Evolutionary conservation across 305 asterid species (phyloP).

Genomic region (Solanum aculeatissimum): DNA sequence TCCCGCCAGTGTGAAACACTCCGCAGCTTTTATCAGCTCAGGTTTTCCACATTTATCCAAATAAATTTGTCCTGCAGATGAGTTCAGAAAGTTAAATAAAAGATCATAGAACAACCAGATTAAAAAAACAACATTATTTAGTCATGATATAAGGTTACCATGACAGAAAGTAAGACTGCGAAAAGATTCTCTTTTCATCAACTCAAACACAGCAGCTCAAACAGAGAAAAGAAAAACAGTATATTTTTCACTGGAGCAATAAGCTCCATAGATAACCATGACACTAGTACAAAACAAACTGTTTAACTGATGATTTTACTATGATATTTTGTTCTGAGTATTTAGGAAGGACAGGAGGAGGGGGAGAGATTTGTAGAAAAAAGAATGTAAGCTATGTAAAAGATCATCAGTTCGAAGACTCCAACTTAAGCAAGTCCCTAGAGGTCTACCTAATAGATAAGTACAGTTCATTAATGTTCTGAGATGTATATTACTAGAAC

Average conservation of each 20-base stretch:
- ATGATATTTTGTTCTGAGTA: neutral
- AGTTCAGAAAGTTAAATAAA: neutral
- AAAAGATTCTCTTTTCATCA: neutral
- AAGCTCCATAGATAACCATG: neutral
- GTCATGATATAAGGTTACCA: neutral
- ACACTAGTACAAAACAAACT: neutral
- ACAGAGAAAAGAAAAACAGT: neutral
- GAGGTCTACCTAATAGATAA: neutral
- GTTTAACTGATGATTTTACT: neutral
- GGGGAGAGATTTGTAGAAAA: neutral
- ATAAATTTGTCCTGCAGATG: conserved; percentile 43
- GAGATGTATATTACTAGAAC: neutral
- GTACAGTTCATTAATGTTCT: neutral
- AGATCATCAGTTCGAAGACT: neutral
- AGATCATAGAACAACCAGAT: neutral
- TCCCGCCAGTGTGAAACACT: conserved; percentile 49
- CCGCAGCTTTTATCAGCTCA: conserved; percentile 47
- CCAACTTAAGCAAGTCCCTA: neutral
- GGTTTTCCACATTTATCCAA: conserved; percentile 30
- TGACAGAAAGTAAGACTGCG: neutral
- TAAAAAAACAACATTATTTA: neutral
- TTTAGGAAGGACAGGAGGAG: neutral
- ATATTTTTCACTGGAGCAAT: neutral
- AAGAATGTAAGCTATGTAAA: neutral
- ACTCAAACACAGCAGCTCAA: neutral